A percentile compares a stretch with the other conserved stretches of the same genome.
These are phyloP conservation scores for Phyllosticta capitalensis DNA, from an alignment of 2,329 filamentous ascomycete species.

Conservation along the genomic window DNA sequence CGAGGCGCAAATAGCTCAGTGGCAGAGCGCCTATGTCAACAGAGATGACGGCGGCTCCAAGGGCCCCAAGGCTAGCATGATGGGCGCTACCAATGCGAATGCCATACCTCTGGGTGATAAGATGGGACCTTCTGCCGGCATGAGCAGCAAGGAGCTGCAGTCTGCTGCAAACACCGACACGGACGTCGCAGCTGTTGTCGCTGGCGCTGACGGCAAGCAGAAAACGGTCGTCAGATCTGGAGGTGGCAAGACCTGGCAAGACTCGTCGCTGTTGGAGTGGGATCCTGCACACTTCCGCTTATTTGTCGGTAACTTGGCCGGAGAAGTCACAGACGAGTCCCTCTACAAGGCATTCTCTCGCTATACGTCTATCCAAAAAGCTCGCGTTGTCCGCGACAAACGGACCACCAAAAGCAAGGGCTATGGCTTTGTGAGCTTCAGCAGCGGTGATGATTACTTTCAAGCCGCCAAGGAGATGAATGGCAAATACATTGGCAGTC, in stretches of 20 bases:
- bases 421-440: slow-evolving; percentile 94
- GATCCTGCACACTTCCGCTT: slow-evolving; percentile 88
- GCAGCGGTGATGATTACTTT: slow-evolving; percentile 93
- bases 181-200: slow-evolving; percentile 32
- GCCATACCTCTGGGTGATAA: slow-evolving; percentile 32
- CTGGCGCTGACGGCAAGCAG: slow-evolving; percentile 45
- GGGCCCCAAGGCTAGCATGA: slow-evolving; percentile 27
- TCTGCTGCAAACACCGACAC: slow-evolving; percentile 38
- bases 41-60: slow-evolving; percentile 45
- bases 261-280: slow-evolving; percentile 85
- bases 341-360: slow-evolving; percentile 86
- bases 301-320: slow-evolving; percentile 93
- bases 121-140: slow-evolving; percentile 24
- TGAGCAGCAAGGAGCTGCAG: slow-evolving; percentile 20
- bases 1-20: slow-evolving; percentile 86
- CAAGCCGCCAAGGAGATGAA: slow-evolving; percentile 96
- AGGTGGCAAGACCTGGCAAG: slow-evolving; percentile 87
- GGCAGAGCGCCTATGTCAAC: slow-evolving; percentile 79
- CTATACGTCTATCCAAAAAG: slow-evolving; percentile 83
- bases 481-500: slow-evolving; percentile 97
- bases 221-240: slow-evolving; percentile 84
- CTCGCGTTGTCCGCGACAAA: slow-evolving; percentile 89
- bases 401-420: slow-evolving; percentile 92
- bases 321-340: slow-evolving; percentile 94
- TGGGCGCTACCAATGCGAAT: slow-evolving; percentile 35